Base-by-base conservation (phyloP, 2,329 filamentous ascomycete genomes). In the Penicillium brevicompactum region DNA sequence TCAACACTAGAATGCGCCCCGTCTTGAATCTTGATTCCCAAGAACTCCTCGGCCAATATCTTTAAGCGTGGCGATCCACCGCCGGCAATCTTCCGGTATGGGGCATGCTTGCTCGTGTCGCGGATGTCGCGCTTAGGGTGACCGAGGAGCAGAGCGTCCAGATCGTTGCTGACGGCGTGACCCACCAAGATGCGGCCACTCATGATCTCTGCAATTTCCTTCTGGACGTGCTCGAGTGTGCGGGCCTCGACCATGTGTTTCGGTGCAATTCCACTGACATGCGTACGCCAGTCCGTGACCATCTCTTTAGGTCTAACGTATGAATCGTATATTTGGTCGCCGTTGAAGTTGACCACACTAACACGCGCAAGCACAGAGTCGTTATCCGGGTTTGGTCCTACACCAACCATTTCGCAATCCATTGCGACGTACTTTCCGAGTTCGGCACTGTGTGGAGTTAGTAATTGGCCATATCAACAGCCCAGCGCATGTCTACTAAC, bases 391-490 rank as follows among this genome's bases (percentile, higher is more conserved):
- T 78, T 73, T 2, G 76, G 77, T 1, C 84, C 84, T 0, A 95
- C 85, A 46, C 93, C 94, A 24, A 99, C 94, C 94, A 99, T 99
- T 77, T 99, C 94, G 74, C 94, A 99, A 78, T 99, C 94, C 45
- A 99, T 85, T 18, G 90, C 89, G 41, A 99, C 78, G 72, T 96
- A 99, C 80, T 94, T 96, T 49, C 93, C 94, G 18, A 92, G 78
- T 50, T 91, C 84, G 34, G 88, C 76, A 5, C 82, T 84, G 22
- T 78, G 73, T 59, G 70, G 32, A n/a, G 51, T 67, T 51, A 66
- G 63, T 46, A 50, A 13, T 30, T 49, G 44, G 10, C 11, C 6
- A 9, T 30, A 4, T 13, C 10, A 18, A 52, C n/a, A 22, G n/a
- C 11, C 3, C 6, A 44, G 38, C 27, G 9, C 41, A 30, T 46